Percentiles rank a stretch among this genome's conserved stretches.
These are phyloP conservation scores for Penicillium longicatenatum DNA, from an alignment of 495 filamentous ascomycete species.

Conservation along the genomic window DNA sequence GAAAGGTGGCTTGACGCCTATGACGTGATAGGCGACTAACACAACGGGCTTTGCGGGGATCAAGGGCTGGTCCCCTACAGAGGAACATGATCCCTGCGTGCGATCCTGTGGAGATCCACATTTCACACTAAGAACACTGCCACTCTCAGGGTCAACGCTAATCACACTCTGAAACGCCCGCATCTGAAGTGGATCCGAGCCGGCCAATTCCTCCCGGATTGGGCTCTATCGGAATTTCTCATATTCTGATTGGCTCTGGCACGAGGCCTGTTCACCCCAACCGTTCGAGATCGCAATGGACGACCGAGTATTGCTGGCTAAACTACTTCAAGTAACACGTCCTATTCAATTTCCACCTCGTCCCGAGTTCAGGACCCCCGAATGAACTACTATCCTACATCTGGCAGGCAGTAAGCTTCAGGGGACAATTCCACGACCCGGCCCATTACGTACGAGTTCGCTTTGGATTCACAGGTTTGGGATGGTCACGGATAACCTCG, in stretches of 20 bases:
- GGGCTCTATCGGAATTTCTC: slow-evolving; percentile 2
- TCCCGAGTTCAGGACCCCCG: not conserved
- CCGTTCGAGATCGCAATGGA: slow-evolving; percentile 20
- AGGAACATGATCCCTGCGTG: slow-evolving; percentile 35
- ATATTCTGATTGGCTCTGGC: slow-evolving; percentile 6
- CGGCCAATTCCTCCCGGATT: slow-evolving; percentile 13
- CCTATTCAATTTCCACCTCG: not conserved
- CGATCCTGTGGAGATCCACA: slow-evolving; percentile 38
- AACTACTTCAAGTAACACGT: not conserved
- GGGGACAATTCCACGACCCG: not conserved
- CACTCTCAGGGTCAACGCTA: slow-evolving; percentile 42
- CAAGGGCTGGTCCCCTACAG: slow-evolving; percentile 11
- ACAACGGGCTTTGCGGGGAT: slow-evolving; percentile 1
- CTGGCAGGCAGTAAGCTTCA: slow-evolving; percentile 8
- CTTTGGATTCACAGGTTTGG: not conserved
- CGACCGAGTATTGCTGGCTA: not conserved
- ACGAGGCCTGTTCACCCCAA: slow-evolving; percentile 1
- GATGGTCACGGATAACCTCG: slow-evolving; percentile 12
- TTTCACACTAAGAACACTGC: slow-evolving; percentile 33
- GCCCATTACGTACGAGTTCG: slow-evolving; percentile 10
- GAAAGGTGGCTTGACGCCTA: slow-evolving; percentile 6
- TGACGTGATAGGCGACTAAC: slow-evolving; percentile 10
- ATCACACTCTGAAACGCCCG: slow-evolving; percentile 38
- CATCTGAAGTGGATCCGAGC: slow-evolving; percentile 8
- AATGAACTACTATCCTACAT: slow-evolving; percentile 2